These are phyloP conservation scores for Daldinia sp. DNA, from an alignment of 2,329 filamentous ascomycete genomes.

Conservation along the genomic window DNA sequence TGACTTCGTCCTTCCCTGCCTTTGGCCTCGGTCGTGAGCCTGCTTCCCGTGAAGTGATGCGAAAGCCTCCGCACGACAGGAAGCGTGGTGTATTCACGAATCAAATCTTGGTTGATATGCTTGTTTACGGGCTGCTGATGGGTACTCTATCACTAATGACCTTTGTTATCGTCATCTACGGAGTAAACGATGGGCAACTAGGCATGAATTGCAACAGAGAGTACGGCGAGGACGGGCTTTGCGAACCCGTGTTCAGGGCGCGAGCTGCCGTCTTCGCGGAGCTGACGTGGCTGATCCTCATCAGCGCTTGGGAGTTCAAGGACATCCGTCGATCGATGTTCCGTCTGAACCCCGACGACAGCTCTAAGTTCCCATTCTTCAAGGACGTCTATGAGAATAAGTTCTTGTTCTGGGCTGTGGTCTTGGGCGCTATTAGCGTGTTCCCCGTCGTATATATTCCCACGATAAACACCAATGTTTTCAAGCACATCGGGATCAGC, in stretches of 20 bases:
- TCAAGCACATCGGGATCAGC: conserved; percentile 76
- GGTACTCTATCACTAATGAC: conserved; percentile 74
- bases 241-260: conserved; percentile 73
- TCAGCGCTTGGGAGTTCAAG: conserved; percentile 84
- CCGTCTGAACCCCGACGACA: conserved; percentile 68
- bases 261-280: conserved; percentile 80
- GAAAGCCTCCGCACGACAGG: conserved; percentile 80
- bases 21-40: conserved; percentile 87
- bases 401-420: conserved; percentile 77
- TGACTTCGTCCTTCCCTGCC: conserved; percentile 87
- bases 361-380: conserved; percentile 65
- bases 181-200: conserved; percentile 66
- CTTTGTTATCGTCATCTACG: conserved; percentile 74
- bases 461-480: conserved; percentile 75
- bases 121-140: conserved; percentile 84
- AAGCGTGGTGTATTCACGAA: conserved; percentile 78
- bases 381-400: conserved; percentile 76
- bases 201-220: conserved; percentile 72
- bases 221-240: conserved; percentile 62
- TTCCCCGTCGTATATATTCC: conserved; percentile 80
- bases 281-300: conserved; percentile 78
- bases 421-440: conserved; percentile 70
- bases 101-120: conserved; percentile 82
- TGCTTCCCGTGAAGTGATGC: conserved; percentile 81
- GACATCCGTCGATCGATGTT: conserved; percentile 79